Percentiles rank a stretch among this genome's conserved stretches.
These are phyloP conservation scores for Monascus ruber DNA, from an alignment of 2,329 filamentous ascomycete genomes.

Conservation along the genomic window DNA sequence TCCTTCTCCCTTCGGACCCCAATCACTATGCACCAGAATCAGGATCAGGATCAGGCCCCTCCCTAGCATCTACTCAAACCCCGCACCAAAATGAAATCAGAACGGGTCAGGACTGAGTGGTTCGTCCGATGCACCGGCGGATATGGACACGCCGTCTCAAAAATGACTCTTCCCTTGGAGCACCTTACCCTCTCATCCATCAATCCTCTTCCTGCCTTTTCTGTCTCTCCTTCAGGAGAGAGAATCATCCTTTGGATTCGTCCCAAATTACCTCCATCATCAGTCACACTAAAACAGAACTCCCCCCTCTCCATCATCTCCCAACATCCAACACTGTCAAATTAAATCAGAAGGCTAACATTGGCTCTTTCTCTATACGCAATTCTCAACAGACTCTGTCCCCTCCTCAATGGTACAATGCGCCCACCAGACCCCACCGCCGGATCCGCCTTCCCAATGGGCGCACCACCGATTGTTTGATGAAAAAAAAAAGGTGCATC, in stretches of 20 bases:
- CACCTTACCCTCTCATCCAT: too few species aligned
- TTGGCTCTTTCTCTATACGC: slow-evolving; percentile 2
- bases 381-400: slow-evolving; percentile 54
- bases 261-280: too few species aligned
- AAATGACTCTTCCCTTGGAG: too few species aligned
- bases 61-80: neutral
- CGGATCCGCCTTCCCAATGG: slow-evolving; percentile 38
- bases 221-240: too few species aligned
- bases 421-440: slow-evolving; percentile 42
- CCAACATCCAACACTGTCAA: neutral
- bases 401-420: slow-evolving; percentile 73
- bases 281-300: too few species aligned
- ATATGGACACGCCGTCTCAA: too few species aligned
- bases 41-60: neutral
- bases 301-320: neutral
- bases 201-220: too few species aligned
- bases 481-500: neutral
- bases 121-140: too few species aligned
- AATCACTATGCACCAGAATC: neutral
- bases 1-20: slow-evolving; percentile 13
- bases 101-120: too few species aligned
- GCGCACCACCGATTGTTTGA: slow-evolving; percentile 24
- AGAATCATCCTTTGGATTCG: too few species aligned
- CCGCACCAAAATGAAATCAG: too few species aligned
- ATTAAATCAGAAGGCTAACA: slow-evolving; percentile 4